Conservation (phyloP, 2,329 filamentous ascomycete species). For the Tolypocladium ovalisporum region DNA sequence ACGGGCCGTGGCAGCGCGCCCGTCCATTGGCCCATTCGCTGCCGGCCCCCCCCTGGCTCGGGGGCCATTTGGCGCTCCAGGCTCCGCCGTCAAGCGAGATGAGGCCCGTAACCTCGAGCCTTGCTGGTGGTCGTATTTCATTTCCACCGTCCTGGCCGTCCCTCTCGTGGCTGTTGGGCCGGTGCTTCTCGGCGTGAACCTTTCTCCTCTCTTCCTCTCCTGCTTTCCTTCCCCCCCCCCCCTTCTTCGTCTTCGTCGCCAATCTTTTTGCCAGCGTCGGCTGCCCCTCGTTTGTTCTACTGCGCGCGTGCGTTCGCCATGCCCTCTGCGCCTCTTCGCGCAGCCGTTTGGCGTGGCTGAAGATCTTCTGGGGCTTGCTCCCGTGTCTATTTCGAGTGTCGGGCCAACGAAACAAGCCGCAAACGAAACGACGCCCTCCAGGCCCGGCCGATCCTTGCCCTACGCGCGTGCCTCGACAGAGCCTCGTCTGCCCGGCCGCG, state of each 20-base stretch:
- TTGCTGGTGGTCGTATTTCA: not conserved
- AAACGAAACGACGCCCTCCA: not conserved
- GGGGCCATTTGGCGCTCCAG: not conserved
- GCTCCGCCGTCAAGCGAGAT: constrained; percentile 11
- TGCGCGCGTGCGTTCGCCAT: constrained; percentile 8
- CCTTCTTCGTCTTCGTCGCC: not conserved
- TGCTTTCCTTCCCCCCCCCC: not conserved
- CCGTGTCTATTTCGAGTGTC: not conserved
- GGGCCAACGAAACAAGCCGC: constrained; percentile 3
- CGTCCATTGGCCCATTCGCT: not conserved
- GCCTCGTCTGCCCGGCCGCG: not conserved
- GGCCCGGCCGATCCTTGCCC: not conserved
- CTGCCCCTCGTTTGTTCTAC: constrained; percentile 3
- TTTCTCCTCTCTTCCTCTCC: not conserved
- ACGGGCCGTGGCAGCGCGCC: not conserved
- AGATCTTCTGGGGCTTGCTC: constrained; percentile 1
- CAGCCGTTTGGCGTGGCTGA: constrained; percentile 7
- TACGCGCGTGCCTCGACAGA: not conserved
- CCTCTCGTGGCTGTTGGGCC: not conserved
- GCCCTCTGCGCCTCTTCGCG: constrained; percentile 5
- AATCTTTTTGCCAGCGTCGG: not conserved
- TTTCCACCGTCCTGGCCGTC: not conserved
- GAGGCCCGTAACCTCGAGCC: constrained; percentile 4
- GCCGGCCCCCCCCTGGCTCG: not conserved
- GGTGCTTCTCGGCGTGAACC: not conserved